These are phyloP conservation scores for Ormosia emarginata DNA, from an alignment of 306 rosid species.

Conservation along the genomic window DNA sequence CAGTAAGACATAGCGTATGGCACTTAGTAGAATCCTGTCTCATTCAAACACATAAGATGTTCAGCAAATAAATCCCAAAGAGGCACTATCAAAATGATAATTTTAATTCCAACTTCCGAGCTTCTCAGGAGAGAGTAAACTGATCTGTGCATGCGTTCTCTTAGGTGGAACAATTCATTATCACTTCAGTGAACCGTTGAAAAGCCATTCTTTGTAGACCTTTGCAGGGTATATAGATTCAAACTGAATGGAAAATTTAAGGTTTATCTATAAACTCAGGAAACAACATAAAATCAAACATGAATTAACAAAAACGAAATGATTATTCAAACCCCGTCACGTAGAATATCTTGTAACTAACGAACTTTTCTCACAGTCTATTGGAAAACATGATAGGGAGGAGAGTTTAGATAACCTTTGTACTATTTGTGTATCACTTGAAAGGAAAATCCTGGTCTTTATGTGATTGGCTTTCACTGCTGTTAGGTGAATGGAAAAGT, in stretches of 20 bases:
- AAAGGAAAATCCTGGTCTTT: conserved; percentile 42
- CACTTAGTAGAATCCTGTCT: neutral
- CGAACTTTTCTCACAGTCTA: neutral
- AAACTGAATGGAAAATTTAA: conserved; percentile 1
- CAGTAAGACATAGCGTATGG: neutral
- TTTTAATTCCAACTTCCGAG: neutral
- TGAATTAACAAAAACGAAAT: neutral
- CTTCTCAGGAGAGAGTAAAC: neutral
- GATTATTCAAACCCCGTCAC: conserved; percentile 14
- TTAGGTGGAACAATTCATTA: neutral
- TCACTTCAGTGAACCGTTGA: neutral
- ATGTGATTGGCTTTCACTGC: conserved; percentile 35
- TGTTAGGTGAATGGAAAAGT: conserved; percentile 30
- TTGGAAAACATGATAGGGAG: too few species aligned
- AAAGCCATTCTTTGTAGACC: neutral
- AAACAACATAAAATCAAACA: conserved; percentile 1
- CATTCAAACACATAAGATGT: neutral
- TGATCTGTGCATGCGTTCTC: neutral
- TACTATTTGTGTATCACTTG: conserved; percentile 28
- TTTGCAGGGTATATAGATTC: neutral
- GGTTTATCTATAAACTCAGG: neutral
- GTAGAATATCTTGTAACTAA: conserved; percentile 15
- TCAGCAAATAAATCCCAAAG: neutral
- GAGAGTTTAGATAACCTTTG: neutral
- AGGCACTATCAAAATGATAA: neutral